These are phyloP conservation scores for Simplicillium aogashimaense DNA, from an alignment of 2,329 filamentous ascomycete genomes.

Conservation along the genomic window DNA sequence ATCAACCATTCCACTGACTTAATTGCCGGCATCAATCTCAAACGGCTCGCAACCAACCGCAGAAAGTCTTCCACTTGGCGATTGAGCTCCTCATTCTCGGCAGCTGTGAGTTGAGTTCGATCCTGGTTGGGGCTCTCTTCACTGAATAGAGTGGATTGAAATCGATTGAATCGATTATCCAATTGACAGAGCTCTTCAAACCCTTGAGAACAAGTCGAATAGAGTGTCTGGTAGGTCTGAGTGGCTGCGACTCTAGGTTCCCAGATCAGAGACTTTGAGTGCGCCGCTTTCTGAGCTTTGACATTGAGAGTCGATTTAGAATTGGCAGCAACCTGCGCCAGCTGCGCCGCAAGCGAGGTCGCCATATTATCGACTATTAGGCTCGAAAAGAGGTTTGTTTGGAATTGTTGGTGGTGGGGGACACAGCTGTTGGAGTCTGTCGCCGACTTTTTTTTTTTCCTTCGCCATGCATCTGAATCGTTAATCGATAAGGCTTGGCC, in stretches of 20 bases:
- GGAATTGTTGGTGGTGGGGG: background rate
- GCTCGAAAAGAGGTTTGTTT: background rate
- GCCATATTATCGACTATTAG: conserved; percentile 44
- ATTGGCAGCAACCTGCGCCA: conserved; percentile 83
- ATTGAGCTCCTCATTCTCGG: conserved; percentile 77
- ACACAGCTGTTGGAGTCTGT: background rate
- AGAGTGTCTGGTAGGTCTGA: conserved; percentile 86
- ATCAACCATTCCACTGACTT: conserved; percentile 95
- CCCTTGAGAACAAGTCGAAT: conserved; percentile 75
- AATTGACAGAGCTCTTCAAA: conserved; percentile 86
- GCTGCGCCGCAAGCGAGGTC: conserved; percentile 82
- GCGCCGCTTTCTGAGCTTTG: conserved; percentile 83
- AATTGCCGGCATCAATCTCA: conserved; percentile 78
- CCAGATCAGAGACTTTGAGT: conserved; percentile 93
- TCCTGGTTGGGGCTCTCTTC: conserved; percentile 88
- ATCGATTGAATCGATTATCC: conserved; percentile 68
- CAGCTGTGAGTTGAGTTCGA: conserved; percentile 69
- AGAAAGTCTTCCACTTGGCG: conserved; percentile 72
- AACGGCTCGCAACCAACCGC: conserved; percentile 61
- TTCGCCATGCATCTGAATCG: no score
- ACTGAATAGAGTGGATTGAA: conserved; percentile 75
- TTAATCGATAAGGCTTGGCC: no score
- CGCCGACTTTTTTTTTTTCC: background rate
- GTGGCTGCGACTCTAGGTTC: conserved; percentile 73
- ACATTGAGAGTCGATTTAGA: conserved; percentile 87